A percentile compares a stretch with the other conserved stretches of the same genome.
Evolutionary conservation across 2,329 filamentous ascomycete species (phyloP).

Genomic region (Chaetomium globosum): DNA sequence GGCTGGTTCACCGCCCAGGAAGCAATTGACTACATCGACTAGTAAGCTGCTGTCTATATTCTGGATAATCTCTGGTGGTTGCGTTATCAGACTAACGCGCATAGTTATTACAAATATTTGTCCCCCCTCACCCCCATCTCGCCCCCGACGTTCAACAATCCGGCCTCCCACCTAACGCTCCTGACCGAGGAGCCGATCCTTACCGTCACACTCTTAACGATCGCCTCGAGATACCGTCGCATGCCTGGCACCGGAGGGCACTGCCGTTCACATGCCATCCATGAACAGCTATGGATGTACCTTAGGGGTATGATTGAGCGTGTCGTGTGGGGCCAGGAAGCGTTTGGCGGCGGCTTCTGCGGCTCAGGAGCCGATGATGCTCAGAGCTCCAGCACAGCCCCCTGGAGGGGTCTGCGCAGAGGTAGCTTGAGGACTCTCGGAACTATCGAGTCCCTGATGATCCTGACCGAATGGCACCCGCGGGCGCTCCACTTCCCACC

Average conservation of each 20-base stretch:
- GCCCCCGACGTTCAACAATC: constrained; percentile 83
- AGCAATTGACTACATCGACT: constrained; percentile 90
- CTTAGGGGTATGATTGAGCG: constrained; percentile 93
- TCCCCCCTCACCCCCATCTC: constrained; percentile 93
- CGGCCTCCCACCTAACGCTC: constrained; percentile 76
- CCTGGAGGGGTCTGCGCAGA: constrained; percentile 70
- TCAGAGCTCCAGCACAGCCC: constrained; percentile 68
- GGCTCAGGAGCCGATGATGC: constrained; percentile 67
- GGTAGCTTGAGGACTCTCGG: constrained; percentile 86
- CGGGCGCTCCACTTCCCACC: constrained; percentile 91
- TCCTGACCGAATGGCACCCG: constrained; percentile 96
- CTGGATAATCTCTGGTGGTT: neutral
- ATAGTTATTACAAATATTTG: constrained; percentile 84
- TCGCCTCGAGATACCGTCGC: constrained; percentile 82
- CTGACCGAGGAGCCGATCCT: constrained; percentile 91
- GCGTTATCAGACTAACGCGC: constrained; percentile 7
- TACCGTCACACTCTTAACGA: constrained; percentile 86
- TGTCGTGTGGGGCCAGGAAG: constrained; percentile 93
- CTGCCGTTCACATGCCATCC: constrained; percentile 86
- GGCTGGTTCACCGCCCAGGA: constrained; percentile 96
- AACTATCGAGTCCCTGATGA: constrained; percentile 90
- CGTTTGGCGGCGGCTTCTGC: constrained; percentile 86
- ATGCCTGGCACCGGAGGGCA: constrained; percentile 78
- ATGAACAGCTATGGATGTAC: constrained; percentile 94
- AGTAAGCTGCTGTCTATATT: constrained; percentile 56